Percentiles rank a stretch among this genome's conserved stretches.
phyloP scores from a whole-genome alignment of 1,139 yeast species.

The Geotrichum cucujoidarum region DNA sequence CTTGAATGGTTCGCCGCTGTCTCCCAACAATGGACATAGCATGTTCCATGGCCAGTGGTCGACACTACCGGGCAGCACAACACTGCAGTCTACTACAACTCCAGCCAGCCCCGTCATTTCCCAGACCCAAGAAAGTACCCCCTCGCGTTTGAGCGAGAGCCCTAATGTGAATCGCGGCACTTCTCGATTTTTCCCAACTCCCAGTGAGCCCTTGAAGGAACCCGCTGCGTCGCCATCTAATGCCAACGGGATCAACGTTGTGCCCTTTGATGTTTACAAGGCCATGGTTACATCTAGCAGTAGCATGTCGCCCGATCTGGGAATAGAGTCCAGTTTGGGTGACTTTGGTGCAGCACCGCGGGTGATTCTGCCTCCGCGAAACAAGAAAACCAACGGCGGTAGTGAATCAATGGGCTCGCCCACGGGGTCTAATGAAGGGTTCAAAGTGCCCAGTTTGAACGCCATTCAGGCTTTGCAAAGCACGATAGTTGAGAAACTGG shows the following conservation, averaged over 20 bases:
- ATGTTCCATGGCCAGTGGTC: background rate
- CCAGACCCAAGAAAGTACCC: background rate
- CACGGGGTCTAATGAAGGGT: background rate
- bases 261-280: background rate
- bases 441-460: conserved; percentile 13
- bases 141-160: background rate
- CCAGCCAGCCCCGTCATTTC: background rate
- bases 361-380: background rate
- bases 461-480: conserved; percentile 19
- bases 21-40: background rate
- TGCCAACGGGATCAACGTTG: background rate
- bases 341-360: too few species aligned
- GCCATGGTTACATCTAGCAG: background rate
- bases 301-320: background rate
- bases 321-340: background rate
- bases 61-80: background rate
- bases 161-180: conserved; percentile 10
- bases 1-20: background rate
- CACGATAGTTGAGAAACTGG: conserved; percentile 20
- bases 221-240: background rate
- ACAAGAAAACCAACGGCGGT: background rate
- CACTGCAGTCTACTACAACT: background rate
- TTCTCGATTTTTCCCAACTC: conserved; percentile 13
- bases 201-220: conserved; percentile 1
- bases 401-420: background rate